Conservation (phyloP, 2,329 filamentous ascomycete genomes). For the Neocatenulostroma microsporum region DNA sequence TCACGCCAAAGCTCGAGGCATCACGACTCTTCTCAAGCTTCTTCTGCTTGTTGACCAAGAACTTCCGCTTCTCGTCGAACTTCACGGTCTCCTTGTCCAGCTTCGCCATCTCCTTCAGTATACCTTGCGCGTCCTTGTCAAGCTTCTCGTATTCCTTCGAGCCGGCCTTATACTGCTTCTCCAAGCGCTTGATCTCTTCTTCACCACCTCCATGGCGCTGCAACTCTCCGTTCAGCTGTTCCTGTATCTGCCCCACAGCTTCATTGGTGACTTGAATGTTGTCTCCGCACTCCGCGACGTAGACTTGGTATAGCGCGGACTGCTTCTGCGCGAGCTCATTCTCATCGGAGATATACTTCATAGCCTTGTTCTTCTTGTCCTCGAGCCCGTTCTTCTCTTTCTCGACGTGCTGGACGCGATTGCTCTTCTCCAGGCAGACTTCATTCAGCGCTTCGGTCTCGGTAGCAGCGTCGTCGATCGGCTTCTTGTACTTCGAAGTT, state of each 20-base stretch:
- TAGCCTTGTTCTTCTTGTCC: constrained; percentile 91
- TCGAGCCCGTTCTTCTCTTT: constrained; percentile 91
- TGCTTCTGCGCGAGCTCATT: constrained; percentile 88
- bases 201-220: constrained; percentile 88
- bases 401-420: constrained; percentile 91
- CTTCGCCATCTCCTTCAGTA: constrained; percentile 81
- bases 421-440: constrained; percentile 88
- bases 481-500: constrained; percentile 95
- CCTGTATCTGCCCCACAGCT: constrained; percentile 82
- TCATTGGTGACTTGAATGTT: constrained; percentile 85
- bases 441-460: constrained; percentile 93
- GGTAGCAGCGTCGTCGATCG: constrained; percentile 85
- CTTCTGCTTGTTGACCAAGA: constrained; percentile 80
- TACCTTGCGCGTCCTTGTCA: constrained; percentile 69
- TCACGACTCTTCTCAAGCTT: constrained; percentile 86
- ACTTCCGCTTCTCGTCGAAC: constrained; percentile 96
- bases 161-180: constrained; percentile 76
- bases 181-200: constrained; percentile 79
- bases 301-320: constrained; percentile 85
- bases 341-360: constrained; percentile 82
- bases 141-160: constrained; percentile 73
- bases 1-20: constrained; percentile 64
- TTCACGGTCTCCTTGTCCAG: constrained; percentile 97
- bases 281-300: constrained; percentile 78
- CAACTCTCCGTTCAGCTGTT: constrained; percentile 75